Evolutionary conservation across 2,329 filamentous ascomycete genomes (phyloP).

Genomic region (Penicillium sp.): DNA sequence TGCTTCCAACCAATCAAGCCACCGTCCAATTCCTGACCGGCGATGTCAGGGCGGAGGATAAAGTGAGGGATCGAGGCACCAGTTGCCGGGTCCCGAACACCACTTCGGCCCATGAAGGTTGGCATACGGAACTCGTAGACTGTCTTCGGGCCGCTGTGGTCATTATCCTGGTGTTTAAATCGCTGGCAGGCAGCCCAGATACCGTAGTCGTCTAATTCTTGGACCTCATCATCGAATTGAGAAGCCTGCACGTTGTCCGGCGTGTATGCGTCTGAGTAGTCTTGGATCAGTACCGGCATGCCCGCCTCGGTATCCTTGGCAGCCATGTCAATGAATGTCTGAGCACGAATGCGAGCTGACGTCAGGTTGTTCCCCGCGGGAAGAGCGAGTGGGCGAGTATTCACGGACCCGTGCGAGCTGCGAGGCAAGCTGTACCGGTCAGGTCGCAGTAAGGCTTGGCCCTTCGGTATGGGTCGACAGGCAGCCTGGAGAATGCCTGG

Average conservation of each 20-base stretch:
- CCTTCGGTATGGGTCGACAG: slow-evolving; percentile 40
- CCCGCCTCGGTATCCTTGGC: slow-evolving; percentile 41
- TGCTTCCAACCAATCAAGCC: slow-evolving; percentile 46
- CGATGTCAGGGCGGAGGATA: slow-evolving; percentile 42
- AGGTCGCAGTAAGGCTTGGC: slow-evolving; percentile 38
- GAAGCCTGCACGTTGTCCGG: slow-evolving; percentile 34
- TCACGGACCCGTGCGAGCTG: slow-evolving; percentile 44
- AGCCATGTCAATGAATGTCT: slow-evolving; percentile 45
- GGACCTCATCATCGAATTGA: slow-evolving; percentile 32
- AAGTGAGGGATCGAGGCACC: slow-evolving; percentile 39
- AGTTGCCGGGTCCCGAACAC: slow-evolving; percentile 22
- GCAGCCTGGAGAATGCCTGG: slow-evolving; percentile 44
- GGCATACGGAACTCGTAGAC: slow-evolving; percentile 44
- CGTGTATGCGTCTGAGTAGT: slow-evolving; percentile 39
- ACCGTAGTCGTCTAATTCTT: slow-evolving; percentile 35
- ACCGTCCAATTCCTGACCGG: slow-evolving; percentile 43
- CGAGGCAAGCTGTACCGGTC: slow-evolving; percentile 43
- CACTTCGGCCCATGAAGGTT: slow-evolving; percentile 41
- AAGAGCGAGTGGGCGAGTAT: slow-evolving; percentile 39
- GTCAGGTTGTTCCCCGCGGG: slow-evolving; percentile 45
- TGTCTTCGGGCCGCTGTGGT: slow-evolving; percentile 32
- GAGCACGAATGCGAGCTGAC: slow-evolving; percentile 44
- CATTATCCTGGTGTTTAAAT: slow-evolving; percentile 22
- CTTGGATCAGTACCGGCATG: slow-evolving; percentile 41
- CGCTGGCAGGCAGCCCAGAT: slow-evolving; percentile 27